These are phyloP conservation scores for Farysia itapuensis DNA, from an alignment of 1,284 basidiomycete genomes.

Conservation along the genomic window DNA sequence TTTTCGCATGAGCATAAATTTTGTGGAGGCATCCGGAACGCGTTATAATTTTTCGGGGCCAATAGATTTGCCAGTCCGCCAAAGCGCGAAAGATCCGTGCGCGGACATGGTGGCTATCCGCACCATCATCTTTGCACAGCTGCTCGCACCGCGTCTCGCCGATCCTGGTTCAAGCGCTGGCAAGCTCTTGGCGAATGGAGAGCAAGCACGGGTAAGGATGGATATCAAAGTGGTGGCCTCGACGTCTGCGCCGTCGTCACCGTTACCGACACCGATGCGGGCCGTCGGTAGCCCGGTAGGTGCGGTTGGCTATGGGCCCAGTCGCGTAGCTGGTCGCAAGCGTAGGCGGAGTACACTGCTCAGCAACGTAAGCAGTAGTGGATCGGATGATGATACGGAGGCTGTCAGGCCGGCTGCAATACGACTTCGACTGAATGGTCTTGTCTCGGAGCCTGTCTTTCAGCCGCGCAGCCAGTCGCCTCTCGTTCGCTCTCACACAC, in stretches of 20 bases:
- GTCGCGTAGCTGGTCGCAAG: conserved; percentile 2
- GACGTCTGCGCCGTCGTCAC: background rate
- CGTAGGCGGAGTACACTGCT: conserved; percentile 15
- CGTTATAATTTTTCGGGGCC: too few species aligned
- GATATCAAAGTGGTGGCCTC: background rate
- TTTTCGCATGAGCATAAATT: too few species aligned
- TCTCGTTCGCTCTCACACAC: background rate
- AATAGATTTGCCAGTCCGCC: too few species aligned
- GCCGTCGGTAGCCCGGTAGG: background rate
- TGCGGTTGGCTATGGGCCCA: background rate
- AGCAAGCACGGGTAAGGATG: background rate
- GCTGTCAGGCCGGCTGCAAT: conserved; percentile 8
- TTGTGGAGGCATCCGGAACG: too few species aligned
- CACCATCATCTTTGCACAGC: too few species aligned
- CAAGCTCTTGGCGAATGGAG: too few species aligned
- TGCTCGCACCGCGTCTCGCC: too few species aligned
- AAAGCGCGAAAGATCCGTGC: too few species aligned
- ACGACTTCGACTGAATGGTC: conserved; percentile 12
- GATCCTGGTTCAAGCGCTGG: too few species aligned
- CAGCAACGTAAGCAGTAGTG: conserved; percentile 1
- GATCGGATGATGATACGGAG: conserved; percentile 18
- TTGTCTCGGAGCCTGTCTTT: conserved; percentile 8
- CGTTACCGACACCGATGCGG: background rate
- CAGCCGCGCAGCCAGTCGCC: background rate
- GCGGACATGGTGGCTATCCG: too few species aligned